These are phyloP conservation scores for Saksenaea oblongispora DNA, from an alignment of 371 early-diverging fungal species.

Conservation along the genomic window DNA sequence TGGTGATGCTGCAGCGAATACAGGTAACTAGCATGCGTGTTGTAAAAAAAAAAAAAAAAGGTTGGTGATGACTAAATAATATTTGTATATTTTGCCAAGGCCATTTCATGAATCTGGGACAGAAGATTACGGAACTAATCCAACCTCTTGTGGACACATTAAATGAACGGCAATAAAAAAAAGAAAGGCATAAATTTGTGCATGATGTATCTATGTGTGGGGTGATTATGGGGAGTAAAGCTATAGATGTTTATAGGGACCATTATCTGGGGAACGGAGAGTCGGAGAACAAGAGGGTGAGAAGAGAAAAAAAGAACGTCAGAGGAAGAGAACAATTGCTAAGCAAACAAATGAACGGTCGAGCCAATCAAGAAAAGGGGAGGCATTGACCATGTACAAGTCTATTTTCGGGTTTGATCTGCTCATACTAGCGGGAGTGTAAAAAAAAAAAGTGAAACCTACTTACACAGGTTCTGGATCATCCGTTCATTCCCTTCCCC, in stretches of 20 bases:
- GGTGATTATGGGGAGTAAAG: background rate
- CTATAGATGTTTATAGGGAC: background rate
- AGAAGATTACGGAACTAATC: background rate
- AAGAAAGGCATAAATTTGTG: background rate
- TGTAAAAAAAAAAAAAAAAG: background rate
- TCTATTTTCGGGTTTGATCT: background rate
- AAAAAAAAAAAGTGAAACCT: slow-evolving; percentile 1
- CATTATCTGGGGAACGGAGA: background rate
- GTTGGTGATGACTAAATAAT: background rate
- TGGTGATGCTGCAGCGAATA: slow-evolving; percentile 57
- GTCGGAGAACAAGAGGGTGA: slow-evolving; percentile 3
- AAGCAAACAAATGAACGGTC: background rate
- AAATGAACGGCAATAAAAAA: slow-evolving; percentile 2
- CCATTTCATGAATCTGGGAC: background rate
- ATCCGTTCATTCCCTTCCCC: background rate
- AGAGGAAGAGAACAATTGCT: background rate
- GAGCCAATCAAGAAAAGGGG: background rate
- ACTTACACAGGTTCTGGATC: background rate
- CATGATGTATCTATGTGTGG: background rate
- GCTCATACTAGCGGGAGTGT: background rate
- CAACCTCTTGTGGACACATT: slow-evolving; percentile 1
- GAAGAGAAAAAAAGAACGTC: background rate
- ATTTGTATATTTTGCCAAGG: background rate
- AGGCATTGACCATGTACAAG: slow-evolving; percentile 1
- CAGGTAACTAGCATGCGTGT: slow-evolving; percentile 35